These are phyloP conservation scores for Aspergillus pseudoterreus DNA, from an alignment of 2,329 filamentous ascomycete species.

Conservation along the genomic window DNA sequence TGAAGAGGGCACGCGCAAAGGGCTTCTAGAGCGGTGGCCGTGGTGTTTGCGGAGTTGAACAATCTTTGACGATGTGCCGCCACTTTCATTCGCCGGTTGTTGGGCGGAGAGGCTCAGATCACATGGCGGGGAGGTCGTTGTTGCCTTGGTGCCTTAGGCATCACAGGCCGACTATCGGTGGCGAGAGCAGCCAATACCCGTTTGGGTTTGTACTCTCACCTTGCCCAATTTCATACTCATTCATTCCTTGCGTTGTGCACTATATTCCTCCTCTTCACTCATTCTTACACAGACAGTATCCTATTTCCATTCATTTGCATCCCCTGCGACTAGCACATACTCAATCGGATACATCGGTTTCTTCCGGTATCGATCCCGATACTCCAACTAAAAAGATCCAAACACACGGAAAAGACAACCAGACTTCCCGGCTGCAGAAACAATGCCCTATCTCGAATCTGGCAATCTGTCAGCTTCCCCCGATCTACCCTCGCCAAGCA, in stretches of 20 bases:
- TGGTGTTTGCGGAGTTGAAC: conserved; percentile 5
- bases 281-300: no score
- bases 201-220: neutral
- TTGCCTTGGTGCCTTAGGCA: conserved; percentile 15
- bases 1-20: neutral
- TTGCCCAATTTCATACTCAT: neutral
- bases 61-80: conserved; percentile 30
- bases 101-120: conserved; percentile 22
- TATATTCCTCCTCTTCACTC: no score
- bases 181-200: conserved; percentile 2
- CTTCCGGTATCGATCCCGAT: no score
- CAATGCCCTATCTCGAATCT: conserved; percentile 34
- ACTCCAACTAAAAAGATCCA: neutral
- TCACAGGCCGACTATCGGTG: conserved; percentile 17
- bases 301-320: no score
- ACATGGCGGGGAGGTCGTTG: conserved; percentile 13
- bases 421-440: neutral
- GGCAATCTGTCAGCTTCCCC: conserved; percentile 6
- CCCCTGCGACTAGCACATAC: no score
- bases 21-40: neutral
- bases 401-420: neutral
- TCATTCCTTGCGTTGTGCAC: neutral
- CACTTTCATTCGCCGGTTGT: conserved; percentile 25
- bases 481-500: conserved; percentile 6
- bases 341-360: no score